These are phyloP conservation scores for Leccinum disarticulatum DNA, from an alignment of 768 basidiomycete species.

Conservation along the genomic window DNA sequence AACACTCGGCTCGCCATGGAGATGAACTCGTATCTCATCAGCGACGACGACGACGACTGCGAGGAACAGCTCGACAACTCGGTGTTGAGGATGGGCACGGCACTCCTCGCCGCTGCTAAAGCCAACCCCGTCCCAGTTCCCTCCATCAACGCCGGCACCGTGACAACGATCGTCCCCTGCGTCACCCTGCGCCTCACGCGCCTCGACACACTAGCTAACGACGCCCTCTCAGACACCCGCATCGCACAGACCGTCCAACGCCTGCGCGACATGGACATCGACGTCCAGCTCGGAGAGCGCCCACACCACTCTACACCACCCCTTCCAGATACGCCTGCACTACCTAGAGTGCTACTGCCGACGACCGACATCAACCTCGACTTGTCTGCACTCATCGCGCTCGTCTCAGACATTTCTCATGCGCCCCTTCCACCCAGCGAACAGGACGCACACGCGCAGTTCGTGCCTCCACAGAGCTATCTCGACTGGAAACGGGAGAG, in stretches of 20 bases:
- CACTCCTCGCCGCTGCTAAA: constrained; percentile 52
- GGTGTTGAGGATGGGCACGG: constrained; percentile 66
- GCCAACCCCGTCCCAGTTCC: constrained; percentile 46
- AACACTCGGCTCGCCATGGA: constrained; percentile 76
- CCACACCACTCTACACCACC: constrained; percentile 13
- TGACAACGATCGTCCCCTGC: not conserved
- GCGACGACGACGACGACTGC: constrained; percentile 43
- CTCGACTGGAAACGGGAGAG: constrained; percentile 56
- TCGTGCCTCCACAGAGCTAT: constrained; percentile 58
- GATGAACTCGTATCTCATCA: constrained; percentile 75
- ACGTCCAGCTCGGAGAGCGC: constrained; percentile 62
- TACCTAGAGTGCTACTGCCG: constrained; percentile 35
- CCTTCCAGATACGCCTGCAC: too few species aligned
- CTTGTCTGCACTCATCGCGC: constrained; percentile 79
- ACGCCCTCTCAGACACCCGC: constrained; percentile 47
- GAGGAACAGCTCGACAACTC: constrained; percentile 69
- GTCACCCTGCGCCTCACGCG: constrained; percentile 71
- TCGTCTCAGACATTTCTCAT: constrained; percentile 82
- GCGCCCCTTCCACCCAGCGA: constrained; percentile 55
- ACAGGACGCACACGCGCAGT: constrained; percentile 62
- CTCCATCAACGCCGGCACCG: not conserved
- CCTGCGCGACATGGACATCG: constrained; percentile 62
- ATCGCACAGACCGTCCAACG: constrained; percentile 57
- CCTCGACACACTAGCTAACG: constrained; percentile 43
- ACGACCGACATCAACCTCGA: constrained; percentile 75